Evolutionary conservation across 2,329 filamentous ascomycete genomes (phyloP).

Genomic region (Colletotrichum costaricense): DNA sequence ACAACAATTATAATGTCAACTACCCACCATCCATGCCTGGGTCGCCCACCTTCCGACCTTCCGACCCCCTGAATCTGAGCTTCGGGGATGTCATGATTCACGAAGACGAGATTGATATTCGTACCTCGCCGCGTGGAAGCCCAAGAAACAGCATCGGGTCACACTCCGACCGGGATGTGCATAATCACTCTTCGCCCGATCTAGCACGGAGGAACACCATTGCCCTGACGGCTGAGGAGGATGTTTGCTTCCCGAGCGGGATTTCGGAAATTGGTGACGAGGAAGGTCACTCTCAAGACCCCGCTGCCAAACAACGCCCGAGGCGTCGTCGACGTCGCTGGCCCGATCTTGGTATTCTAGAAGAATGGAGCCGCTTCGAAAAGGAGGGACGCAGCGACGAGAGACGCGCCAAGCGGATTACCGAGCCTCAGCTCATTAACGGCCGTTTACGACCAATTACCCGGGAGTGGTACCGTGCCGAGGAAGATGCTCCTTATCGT

Average conservation of each 20-base stretch:
- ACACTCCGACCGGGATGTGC: slow-evolving; percentile 42
- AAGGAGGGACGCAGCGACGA: slow-evolving; percentile 89
- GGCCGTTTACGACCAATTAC: slow-evolving; percentile 86
- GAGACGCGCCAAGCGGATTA: slow-evolving; percentile 88
- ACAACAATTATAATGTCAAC: slow-evolving; percentile 71
- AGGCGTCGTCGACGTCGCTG: slow-evolving; percentile 74
- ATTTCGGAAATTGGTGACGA: slow-evolving; percentile 87
- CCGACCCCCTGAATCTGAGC: slow-evolving; percentile 63
- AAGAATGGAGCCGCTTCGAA: slow-evolving; percentile 91
- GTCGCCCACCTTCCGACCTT: slow-evolving; percentile 64
- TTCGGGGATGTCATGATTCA: slow-evolving; percentile 79
- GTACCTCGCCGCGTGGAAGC: slow-evolving; percentile 43
- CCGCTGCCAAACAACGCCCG: slow-evolving; percentile 40
- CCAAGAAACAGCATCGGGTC: slow-evolving; percentile 44
- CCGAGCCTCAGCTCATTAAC: slow-evolving; percentile 91
- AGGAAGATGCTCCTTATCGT: slow-evolving; percentile 90
- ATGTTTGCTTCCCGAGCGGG: slow-evolving; percentile 90
- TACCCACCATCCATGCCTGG: slow-evolving; percentile 76
- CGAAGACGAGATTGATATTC: slow-evolving; percentile 64
- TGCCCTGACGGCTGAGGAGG: slow-evolving; percentile 77
- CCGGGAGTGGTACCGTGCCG: slow-evolving; percentile 84
- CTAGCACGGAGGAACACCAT: slow-evolving; percentile 63
- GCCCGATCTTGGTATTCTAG: slow-evolving; percentile 86
- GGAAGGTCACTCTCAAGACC: slow-evolving; percentile 65
- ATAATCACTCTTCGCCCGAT: slow-evolving; percentile 40